Base-by-base conservation (phyloP, 257 asterid species). In the Buddleja alternifolia region DNA sequence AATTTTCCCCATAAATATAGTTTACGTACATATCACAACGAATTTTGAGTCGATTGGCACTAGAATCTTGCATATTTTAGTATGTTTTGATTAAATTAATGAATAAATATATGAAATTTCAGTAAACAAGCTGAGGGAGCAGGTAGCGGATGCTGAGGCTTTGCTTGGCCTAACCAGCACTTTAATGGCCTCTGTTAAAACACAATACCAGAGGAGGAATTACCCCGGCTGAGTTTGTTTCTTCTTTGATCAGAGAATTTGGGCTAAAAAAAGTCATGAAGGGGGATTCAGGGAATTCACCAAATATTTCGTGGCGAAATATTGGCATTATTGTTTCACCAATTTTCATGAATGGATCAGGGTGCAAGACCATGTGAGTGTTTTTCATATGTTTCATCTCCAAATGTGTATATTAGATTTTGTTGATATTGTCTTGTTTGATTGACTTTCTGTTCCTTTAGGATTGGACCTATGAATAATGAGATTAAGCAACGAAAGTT, bases 61-160 rank as follows among this genome's bases (percentile, higher is more conserved):
- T 37, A 55, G 9, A 17, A n/a, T 10, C 11, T 8, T 64, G 14
- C 17, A 15, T 7, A 10, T 19, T 44, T 16, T 9, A 4, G 11
- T 6, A 12, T 9, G 7, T 45, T 8, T 20, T 51, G 1, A 44
- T 23, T 20, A 20, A 0, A 34, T 29, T 45, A 21, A 34, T 23
- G 11, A 8, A 5, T 9, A 52, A 0, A 10, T 52, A 16, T 4
- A 4, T 37, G 51, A 48, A 15, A 63, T 42, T 79, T 12, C 79
- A 87, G 95, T 85, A 2, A 63, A 45, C 14, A 81, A 66, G 75
- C 91, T 88, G 1, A 76, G 91, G 23, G 91, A 87, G 67, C 95
- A 87, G 46, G 86, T 84, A 7, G 85, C 83, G 1, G 95, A 87
- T 71, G 95, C 91, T 45, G 88, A 83, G 76, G 75, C 90, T 25